These are phyloP conservation scores for Gynandropsis gynandra DNA, from an alignment of 345 rosid genomes.

Conservation along the genomic window DNA sequence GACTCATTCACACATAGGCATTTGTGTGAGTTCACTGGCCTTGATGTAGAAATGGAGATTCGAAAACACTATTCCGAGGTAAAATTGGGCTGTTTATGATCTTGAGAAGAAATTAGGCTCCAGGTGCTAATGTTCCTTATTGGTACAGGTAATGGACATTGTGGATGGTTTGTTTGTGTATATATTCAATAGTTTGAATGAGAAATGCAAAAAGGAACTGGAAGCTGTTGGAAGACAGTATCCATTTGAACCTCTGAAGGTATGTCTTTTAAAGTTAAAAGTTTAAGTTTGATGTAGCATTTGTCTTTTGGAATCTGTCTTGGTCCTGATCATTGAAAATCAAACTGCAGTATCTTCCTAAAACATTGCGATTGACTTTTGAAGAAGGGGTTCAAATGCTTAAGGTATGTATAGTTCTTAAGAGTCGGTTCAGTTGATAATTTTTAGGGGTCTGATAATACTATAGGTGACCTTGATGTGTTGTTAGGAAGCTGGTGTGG, in stretches of 20 bases:
- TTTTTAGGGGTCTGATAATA: neutral
- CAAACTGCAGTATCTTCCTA: slow-evolving; percentile 55
- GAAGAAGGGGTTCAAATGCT: slow-evolving; percentile 92
- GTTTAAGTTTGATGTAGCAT: neutral
- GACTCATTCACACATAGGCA: slow-evolving; percentile 88
- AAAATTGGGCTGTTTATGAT: slow-evolving; percentile 4
- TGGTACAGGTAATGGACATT: slow-evolving; percentile 67
- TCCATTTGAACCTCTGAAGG: slow-evolving; percentile 86
- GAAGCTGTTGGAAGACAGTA: slow-evolving; percentile 68
- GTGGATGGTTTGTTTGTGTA: slow-evolving; percentile 60
- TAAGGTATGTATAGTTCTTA: slow-evolving; percentile 38
- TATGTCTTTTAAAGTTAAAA: slow-evolving; percentile 17
- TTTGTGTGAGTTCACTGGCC: slow-evolving; percentile 81
- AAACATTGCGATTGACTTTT: slow-evolving; percentile 63
- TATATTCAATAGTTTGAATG: slow-evolving; percentile 63
- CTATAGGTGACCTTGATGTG: slow-evolving; percentile 2
- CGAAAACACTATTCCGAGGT: slow-evolving; percentile 72
- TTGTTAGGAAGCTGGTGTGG: slow-evolving; percentile 74
- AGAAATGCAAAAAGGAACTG: slow-evolving; percentile 57
- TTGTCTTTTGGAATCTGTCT: slow-evolving; percentile 6
- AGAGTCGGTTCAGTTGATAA: neutral
- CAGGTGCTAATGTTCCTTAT: neutral
- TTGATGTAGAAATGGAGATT: slow-evolving; percentile 90
- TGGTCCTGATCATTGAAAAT: slow-evolving; percentile 11
- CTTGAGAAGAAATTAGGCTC: slow-evolving; percentile 3